Evolutionary conservation across 495 filamentous ascomycete species (phyloP), one percentile per base, ranked within the genome.

Genomic region (Penicillium pancosmium): DNA sequence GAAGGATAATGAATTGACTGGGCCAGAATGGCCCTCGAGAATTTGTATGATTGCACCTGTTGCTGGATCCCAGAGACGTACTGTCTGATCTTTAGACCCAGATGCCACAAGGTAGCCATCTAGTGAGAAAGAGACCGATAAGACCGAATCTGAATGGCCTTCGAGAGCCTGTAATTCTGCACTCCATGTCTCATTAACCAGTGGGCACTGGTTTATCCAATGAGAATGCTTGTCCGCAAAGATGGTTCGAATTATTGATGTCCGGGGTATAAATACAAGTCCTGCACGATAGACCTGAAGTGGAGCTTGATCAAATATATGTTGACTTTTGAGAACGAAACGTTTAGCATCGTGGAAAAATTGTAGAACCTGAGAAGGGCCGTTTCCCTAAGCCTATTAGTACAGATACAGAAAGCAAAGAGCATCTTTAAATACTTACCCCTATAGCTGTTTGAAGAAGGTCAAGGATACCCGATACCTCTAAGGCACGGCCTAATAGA

Each of bases 31-130:
- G 54, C 68, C 60, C 35, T 13, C 0, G 4, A 38, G 35, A 12
- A 8, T 38, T 8, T 38, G 35, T 13, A 72, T 59, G 65, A 34
- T 55, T 15, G 35, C 35, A 38, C 35, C 35, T 13, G 35, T 38
- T 8, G 35, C 35, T 8, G 35, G 3, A 13, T 73, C 65, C 76
- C 77, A 82, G 55, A 77, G 60, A 59, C 68, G 64, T 5, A 73
- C 55, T 18, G 73, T 78, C 3, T 59, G 57, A 53, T 77, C 65
- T 51, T 77, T 63, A 13, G 65, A 72, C 13, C 53, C 60, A 8
- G 73, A 77, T n/a, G 57, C 65, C 4, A 78, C 18, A 18, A 64
- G 44, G 43, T 59, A 36, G 48, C 62, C 54, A 54, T 73, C 56
- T 15, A 61, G 57, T 27, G 66, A 65, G 67, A 74, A 73, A 0